Evolutionary conservation across 2,329 filamentous ascomycete genomes (phyloP).

Genomic region (Clarireedia sp.): DNA sequence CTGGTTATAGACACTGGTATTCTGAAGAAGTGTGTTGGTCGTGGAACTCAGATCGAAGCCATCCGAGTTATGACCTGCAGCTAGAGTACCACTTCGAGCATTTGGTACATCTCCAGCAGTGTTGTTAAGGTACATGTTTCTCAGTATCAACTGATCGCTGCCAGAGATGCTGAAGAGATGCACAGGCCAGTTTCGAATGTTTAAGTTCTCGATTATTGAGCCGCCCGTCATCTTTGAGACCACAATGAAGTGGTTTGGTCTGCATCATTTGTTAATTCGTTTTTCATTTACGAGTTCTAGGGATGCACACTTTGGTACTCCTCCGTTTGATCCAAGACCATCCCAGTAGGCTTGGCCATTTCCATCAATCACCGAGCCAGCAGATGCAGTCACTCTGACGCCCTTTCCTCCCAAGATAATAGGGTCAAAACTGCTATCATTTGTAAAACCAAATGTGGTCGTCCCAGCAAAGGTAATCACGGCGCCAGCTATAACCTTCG

Average conservation of each 20-base stretch:
- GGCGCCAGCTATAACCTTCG: conserved; percentile 42
- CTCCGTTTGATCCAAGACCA: conserved; percentile 49
- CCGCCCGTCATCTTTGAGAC: conserved; percentile 32
- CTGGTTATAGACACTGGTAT: conserved; percentile 24
- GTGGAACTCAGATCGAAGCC: conserved; percentile 41
- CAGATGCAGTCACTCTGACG: conserved; percentile 45
- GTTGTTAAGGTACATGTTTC: conserved; percentile 48
- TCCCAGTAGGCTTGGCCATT: conserved; percentile 50
- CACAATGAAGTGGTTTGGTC: conserved; percentile 43
- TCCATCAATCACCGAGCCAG: conserved; percentile 47
- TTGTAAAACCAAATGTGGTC: conserved; percentile 35
- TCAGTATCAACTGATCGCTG: conserved; percentile 37
- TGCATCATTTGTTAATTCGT: conserved; percentile 31
- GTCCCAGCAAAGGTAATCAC: conserved; percentile 54
- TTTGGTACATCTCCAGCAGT: conserved; percentile 41
- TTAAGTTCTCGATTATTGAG: conserved; percentile 41
- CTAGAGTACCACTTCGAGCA: conserved; percentile 12
- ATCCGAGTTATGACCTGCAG: conserved; percentile 43
- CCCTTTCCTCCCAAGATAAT: conserved; percentile 47
- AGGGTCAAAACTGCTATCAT: conserved; percentile 19
- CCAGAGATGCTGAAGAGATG: conserved; percentile 42
- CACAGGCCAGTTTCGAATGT: conserved; percentile 46
- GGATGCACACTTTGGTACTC: conserved; percentile 28
- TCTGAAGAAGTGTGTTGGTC: conserved; percentile 34
- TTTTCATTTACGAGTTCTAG: background rate